These are phyloP conservation scores for Fusarium nematophilum DNA, from an alignment of 2,329 filamentous ascomycete species.

Conservation along the genomic window DNA sequence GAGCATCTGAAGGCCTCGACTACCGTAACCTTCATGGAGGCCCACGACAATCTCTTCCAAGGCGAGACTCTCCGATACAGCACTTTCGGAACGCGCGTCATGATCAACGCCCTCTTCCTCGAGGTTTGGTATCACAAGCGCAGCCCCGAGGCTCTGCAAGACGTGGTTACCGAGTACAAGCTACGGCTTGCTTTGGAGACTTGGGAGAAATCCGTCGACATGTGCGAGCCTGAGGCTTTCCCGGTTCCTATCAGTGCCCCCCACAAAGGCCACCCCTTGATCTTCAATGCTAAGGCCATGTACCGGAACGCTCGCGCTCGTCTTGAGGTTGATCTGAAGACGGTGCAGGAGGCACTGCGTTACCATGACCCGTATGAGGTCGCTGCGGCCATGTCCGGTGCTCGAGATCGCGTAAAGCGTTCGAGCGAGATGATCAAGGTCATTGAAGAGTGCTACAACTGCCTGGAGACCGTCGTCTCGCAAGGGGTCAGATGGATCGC, in stretches of 20 bases:
- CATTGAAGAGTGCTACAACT: constrained; percentile 97
- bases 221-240: constrained; percentile 91
- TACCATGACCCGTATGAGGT: constrained; percentile 99
- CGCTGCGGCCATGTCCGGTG: constrained; percentile 94
- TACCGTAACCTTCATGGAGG: constrained; percentile 88
- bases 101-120: constrained; percentile 98
- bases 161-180: constrained; percentile 98
- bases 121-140: constrained; percentile 99
- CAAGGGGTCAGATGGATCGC: constrained; percentile 98
- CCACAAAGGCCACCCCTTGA: constrained; percentile 93
- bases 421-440: constrained; percentile 99
- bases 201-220: constrained; percentile 96
- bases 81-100: constrained; percentile 94
- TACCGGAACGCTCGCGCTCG: constrained; percentile 94
- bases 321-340: constrained; percentile 94
- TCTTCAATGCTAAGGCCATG: constrained; percentile 98
- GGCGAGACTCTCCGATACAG: constrained; percentile 92
- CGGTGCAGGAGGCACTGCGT: constrained; percentile 93
- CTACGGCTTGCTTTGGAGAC: constrained; percentile 94
- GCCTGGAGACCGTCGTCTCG: constrained; percentile 93
- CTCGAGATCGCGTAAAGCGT: constrained; percentile 92
- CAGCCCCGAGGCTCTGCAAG: constrained; percentile 95
- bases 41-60: constrained; percentile 95
- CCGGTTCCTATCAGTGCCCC: constrained; percentile 91
- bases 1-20: constrained; percentile 79